Evolutionary conservation across 2,329 filamentous ascomycete genomes (phyloP), one percentile per base, ranked within the genome.

Genomic region (Leptographium radiaticola): DNA sequence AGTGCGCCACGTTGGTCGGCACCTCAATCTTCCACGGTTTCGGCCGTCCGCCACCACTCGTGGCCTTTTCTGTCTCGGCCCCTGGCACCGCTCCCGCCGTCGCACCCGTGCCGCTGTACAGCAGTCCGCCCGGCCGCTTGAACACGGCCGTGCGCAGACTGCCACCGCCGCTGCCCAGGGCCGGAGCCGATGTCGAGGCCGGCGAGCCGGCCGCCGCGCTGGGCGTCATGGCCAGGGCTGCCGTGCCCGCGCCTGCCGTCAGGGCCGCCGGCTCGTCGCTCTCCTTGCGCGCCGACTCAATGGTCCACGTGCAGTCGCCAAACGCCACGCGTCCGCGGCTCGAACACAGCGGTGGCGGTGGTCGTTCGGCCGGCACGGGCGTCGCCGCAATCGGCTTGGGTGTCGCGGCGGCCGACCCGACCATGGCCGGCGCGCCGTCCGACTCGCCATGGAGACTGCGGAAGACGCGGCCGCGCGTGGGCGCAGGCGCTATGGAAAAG

Each of bases 81-180:
- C 52, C 49, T 8, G 31, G 47, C 18, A 48, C 44, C 6, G 45
- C 31, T 9, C 39, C 31, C 13, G 46, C 9, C 18, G 52, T 9
- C 34, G 38, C 12, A 13, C n/a, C n/a, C n/a, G 34, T 16, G 31
- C 49, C 18, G 31, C 42, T 42, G 34, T 54, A 53, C 2, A 54
- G 31, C 15, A 52, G 39, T 2, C 51, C 46, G 10, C 53, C 45
- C 2, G 50, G 50, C 13, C 57, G 58, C 40, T 58, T 58, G 53
- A 59, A 56, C 8, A 59, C 53, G 6, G 54, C 53, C 4, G 57
- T 54, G 2, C 57, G 57, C 20, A 59, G 42, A 36, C 58, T 56
- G 25, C 54, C 52, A 16, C 55, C 51, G 25, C 49, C 54, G 45
- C 42, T 58, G 50, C 49, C 33, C 7, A 34, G 7, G 33, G 33